Evolutionary conservation across 345 rosid genomes (phyloP).

Genomic region (Pseudoturritis turrita): DNA sequence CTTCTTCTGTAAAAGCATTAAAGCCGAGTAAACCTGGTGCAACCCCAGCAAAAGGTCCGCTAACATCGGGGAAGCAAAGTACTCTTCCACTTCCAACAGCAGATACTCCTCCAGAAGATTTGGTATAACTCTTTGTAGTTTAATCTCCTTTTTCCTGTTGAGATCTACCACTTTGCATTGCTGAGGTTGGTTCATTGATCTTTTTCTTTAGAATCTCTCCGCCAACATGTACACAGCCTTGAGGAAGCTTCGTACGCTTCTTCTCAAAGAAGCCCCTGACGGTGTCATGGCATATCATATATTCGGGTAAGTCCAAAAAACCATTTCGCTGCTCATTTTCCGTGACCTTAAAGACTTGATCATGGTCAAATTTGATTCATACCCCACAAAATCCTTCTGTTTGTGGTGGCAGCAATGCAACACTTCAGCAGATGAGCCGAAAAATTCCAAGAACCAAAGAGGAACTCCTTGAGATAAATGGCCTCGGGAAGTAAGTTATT

Average conservation of each 20-base stretch:
- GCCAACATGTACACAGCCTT: conserved; percentile 67
- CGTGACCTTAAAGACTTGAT: conserved; percentile 10
- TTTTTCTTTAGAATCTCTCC: conserved; percentile 51
- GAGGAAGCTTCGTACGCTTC: conserved; percentile 67
- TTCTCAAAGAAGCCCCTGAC: conserved; percentile 81
- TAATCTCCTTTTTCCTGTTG: conserved; percentile 2
- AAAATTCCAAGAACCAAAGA: conserved; percentile 80
- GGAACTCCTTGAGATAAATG: conserved; percentile 88
- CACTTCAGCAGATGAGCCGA: conserved; percentile 70
- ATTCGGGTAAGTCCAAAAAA: conserved; percentile 51
- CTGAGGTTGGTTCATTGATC: not conserved
- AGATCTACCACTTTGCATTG: not conserved
- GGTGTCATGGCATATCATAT: conserved; percentile 93
- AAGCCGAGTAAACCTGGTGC: conserved; percentile 53
- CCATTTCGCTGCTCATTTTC: not conserved
- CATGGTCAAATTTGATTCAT: not conserved
- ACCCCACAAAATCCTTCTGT: not conserved
- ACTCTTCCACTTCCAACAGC: conserved; percentile 36
- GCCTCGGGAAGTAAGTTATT: conserved; percentile 89
- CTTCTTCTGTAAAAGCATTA: conserved; percentile 53
- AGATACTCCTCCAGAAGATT: conserved; percentile 47
- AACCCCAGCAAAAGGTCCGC: conserved; percentile 65
- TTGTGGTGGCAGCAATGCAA: conserved; percentile 55
- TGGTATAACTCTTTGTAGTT: conserved; percentile 45
- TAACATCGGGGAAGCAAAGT: conserved; percentile 45